Conservation (phyloP, 129 eudicot genomes). For the Artemisia argyi region DNA sequence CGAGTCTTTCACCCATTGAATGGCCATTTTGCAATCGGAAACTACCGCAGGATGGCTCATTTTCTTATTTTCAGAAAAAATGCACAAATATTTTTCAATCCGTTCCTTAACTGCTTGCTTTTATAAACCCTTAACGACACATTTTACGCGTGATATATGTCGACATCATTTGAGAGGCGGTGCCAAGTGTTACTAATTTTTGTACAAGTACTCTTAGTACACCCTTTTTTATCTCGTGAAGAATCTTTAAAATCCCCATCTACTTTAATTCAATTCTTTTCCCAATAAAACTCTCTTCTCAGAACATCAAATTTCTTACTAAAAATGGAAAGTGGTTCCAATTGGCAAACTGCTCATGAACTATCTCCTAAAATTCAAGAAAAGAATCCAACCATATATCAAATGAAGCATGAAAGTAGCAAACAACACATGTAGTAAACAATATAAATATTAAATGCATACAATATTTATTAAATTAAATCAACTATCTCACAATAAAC, state of each 20-base stretch:
- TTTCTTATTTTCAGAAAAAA: slow-evolving; percentile 2
- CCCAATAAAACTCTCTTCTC: slow-evolving; percentile 18
- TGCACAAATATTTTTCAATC: slow-evolving; percentile 15
- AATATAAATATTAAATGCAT: slow-evolving; percentile 16
- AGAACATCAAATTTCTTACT: slow-evolving; percentile 14
- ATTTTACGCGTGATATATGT: slow-evolving; percentile 22
- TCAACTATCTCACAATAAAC: slow-evolving; percentile 5
- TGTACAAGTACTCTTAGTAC: slow-evolving; percentile 21
- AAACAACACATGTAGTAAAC: slow-evolving; percentile 20
- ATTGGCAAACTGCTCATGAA: slow-evolving; percentile 19
- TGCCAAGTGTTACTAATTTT: slow-evolving; percentile 26
- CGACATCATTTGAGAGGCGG: slow-evolving; percentile 23
- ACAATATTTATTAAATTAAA: slow-evolving; percentile 19
- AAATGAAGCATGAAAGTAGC: slow-evolving; percentile 10
- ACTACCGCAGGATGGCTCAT: slow-evolving; percentile 53
- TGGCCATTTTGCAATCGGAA: slow-evolving; percentile 36
- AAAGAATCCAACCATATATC: slow-evolving; percentile 20
- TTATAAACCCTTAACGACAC: slow-evolving; percentile 26
- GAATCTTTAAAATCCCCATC: slow-evolving; percentile 25
- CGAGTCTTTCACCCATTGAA: slow-evolving; percentile 53
- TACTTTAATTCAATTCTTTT: slow-evolving; percentile 20
- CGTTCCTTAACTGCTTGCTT: slow-evolving; percentile 16
- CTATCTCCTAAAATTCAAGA: slow-evolving; percentile 26
- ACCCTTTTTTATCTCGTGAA: slow-evolving; percentile 31
- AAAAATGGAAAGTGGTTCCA: slow-evolving; percentile 24